phyloP scores from a whole-genome alignment of 495 filamentous ascomycete genomes.

The Cryomyces minteri region DNA sequence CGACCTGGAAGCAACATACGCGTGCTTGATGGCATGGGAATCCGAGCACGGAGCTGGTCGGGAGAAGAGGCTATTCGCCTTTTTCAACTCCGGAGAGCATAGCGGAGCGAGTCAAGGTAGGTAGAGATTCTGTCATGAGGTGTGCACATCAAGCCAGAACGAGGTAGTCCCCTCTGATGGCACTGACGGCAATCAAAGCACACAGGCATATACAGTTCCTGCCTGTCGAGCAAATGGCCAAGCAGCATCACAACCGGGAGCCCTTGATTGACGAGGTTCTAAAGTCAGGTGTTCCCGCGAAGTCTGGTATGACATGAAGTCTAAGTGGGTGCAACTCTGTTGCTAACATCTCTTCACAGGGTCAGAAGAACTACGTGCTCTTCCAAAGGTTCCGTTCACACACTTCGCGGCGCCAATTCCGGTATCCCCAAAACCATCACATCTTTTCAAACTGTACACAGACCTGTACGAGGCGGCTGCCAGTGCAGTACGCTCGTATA shows the following conservation, averaged over 20 bases:
- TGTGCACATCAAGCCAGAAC: too few species aligned
- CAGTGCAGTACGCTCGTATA: conserved; percentile 16
- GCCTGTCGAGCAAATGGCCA: conserved; percentile 47
- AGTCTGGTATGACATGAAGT: conserved; percentile 1
- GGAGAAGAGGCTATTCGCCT: conserved; percentile 39
- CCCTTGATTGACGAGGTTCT: conserved; percentile 34
- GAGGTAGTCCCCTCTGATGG: too few species aligned
- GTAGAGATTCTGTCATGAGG: too few species aligned
- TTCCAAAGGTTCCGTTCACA: conserved; percentile 28
- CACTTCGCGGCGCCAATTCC: conserved; percentile 31
- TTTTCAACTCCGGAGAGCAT: conserved; percentile 65
- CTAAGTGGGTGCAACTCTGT: too few species aligned
- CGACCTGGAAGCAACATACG: conserved; percentile 47
- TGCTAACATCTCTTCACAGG: too few species aligned
- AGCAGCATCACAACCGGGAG: conserved; percentile 25
- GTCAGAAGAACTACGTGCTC: conserved; percentile 1
- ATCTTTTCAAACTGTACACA: conserved; percentile 28
- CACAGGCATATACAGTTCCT: conserved; percentile 69
- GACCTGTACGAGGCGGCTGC: conserved; percentile 36
- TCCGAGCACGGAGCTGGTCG: conserved; percentile 8
- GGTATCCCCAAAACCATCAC: conserved; percentile 18
- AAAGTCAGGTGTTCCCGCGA: conserved; percentile 2
- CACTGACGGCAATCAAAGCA: conserved; percentile 27
- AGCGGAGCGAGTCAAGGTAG: conserved; percentile 42
- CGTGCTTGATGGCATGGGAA: conserved; percentile 45